Conservation (phyloP, 225 moss, liverwort and hornwort species). For the Asterella californica region DNA sequence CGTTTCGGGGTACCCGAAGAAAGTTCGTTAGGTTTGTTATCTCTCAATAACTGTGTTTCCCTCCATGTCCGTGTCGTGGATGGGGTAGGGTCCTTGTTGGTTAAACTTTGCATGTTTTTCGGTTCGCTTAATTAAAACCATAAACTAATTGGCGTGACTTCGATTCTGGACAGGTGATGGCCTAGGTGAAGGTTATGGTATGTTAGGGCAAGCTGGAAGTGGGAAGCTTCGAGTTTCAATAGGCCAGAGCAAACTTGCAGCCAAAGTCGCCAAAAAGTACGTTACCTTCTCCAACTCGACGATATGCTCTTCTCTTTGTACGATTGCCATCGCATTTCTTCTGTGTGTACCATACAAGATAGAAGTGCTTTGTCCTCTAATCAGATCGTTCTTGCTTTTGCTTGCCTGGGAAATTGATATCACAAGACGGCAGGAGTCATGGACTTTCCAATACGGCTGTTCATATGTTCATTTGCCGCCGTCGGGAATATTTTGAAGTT, state of each 20-base stretch:
- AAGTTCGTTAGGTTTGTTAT: constrained; percentile 73
- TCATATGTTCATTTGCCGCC: too few species aligned
- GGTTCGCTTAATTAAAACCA: not conserved
- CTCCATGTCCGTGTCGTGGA: not conserved
- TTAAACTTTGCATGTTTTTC: not conserved
- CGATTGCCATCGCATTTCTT: not conserved
- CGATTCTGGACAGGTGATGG: constrained; percentile 69
- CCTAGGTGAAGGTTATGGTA: constrained; percentile 96
- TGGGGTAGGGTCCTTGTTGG: not conserved
- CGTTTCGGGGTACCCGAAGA: constrained; percentile 94
- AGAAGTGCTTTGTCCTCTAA: not conserved
- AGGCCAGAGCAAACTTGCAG: constrained; percentile 97
- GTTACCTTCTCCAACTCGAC: constrained; percentile 17
- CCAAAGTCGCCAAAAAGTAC: constrained; percentile 99
- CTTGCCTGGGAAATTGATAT: too few species aligned
- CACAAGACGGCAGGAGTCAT: too few species aligned
- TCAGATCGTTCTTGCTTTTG: not conserved
- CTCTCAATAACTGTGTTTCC: not conserved
- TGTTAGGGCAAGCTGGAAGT: constrained; percentile 98
- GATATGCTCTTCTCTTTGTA: not conserved
- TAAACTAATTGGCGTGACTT: not conserved
- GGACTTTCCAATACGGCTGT: too few species aligned
- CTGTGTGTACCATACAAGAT: not conserved
- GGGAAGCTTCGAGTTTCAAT: constrained; percentile 92
- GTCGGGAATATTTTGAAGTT: not conserved